Base-by-base conservation (phyloP, 2,329 filamentous ascomycete species). In the Thermoascus crustaceus region DNA sequence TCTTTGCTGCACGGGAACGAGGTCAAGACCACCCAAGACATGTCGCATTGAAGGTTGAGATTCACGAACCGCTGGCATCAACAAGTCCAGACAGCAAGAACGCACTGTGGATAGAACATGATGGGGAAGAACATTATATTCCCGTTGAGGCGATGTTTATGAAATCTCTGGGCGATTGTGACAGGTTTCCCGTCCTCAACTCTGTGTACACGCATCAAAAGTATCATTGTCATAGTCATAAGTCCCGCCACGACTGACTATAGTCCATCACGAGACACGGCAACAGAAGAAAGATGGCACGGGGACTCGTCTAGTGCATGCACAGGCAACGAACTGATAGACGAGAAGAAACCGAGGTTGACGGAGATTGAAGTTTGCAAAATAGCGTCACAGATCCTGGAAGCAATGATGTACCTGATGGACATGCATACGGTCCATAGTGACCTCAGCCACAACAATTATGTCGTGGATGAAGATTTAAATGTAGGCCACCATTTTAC, bases 391-490 rank as follows among this genome's bases (percentile, higher is more conserved):
- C 54, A 60, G 18, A 37, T 59, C 20, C 34, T 59, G 6, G 40
- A 57, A 34, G 55, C 40, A 1, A 35, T 55, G 23, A 33, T 42
- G 19, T 48, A 57, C 16, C 32, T 58, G 24, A 47, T 46, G 18
- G 50, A 60, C 33, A 45, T 57, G 47, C 44, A 45, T 11, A 29
- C 56, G 10, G 41, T 38, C 9, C 52, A 58, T 31, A 42, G 38
- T 5, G 55, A 59, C 26, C 20, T 59, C 5, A 56, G 54, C 9
- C 38, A 52, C 18, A 32, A 40, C 7, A 58, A 59, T 37, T 57
- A 50, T 24, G n/a, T 57, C 4, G 32, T 59, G 8, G 51, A 54
- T 34, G 39, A 46, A 25, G 25, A 50, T 13, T 42, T 55, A 4
- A 51, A 55, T 37, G 52, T 48, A 46, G 42, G 45, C n/a, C 21